These are phyloP conservation scores for Fusarium siculi DNA, from an alignment of 2,329 filamentous ascomycete genomes.

Conservation along the genomic window DNA sequence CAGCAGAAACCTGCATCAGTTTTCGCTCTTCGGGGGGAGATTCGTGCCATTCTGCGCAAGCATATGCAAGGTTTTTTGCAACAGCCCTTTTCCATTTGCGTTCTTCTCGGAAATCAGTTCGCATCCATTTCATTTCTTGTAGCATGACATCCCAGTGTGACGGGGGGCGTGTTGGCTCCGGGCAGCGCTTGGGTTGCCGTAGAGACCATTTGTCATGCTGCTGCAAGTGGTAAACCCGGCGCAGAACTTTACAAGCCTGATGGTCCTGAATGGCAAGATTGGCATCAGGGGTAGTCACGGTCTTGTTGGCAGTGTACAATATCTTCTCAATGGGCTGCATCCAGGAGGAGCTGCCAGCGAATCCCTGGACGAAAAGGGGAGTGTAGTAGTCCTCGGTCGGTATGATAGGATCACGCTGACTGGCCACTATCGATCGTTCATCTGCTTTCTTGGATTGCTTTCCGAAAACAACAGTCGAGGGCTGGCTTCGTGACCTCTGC, in stretches of 20 bases:
- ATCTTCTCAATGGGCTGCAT: constrained; percentile 76
- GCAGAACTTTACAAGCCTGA: constrained; percentile 86
- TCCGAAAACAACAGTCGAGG: constrained; percentile 82
- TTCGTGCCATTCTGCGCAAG: constrained; percentile 84
- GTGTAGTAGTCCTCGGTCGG: constrained; percentile 72
- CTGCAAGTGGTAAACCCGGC: constrained; percentile 89
- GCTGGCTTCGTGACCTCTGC: constrained; percentile 70
- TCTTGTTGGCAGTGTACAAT: constrained; percentile 86
- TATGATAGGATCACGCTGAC: constrained; percentile 54
- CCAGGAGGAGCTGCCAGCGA: constrained; percentile 65
- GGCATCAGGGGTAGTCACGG: constrained; percentile 85
- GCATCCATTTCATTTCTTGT: constrained; percentile 97
- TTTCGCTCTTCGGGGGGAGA: constrained; percentile 71
- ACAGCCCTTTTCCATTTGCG: constrained; percentile 90
- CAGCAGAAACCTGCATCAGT: constrained; percentile 73
- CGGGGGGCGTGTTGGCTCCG: constrained; percentile 80
- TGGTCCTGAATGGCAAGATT: constrained; percentile 85
- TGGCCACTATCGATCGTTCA: constrained; percentile 58
- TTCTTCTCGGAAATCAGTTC: constrained; percentile 94
- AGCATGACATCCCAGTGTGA: constrained; percentile 89
- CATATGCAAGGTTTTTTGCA: constrained; percentile 81
- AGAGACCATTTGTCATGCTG: constrained; percentile 93
- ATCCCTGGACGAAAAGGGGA: constrained; percentile 69
- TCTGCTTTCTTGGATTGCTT: constrained; percentile 66
- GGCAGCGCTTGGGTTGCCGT: constrained; percentile 84